Evolutionary conservation across 768 basidiomycete genomes (phyloP).

Genomic region (Pleurotus djamor): DNA sequence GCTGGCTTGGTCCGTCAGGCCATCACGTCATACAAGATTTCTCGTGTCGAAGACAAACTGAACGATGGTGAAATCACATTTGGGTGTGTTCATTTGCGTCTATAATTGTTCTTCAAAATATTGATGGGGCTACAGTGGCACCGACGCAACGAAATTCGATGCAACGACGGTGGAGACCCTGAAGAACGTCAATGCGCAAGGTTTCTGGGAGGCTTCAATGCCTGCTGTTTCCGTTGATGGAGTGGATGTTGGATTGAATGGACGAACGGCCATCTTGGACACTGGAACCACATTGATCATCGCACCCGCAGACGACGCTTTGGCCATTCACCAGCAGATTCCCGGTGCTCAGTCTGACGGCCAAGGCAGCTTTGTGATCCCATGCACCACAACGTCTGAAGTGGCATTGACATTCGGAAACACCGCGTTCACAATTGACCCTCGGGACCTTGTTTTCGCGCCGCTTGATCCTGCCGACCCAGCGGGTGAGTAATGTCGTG

Average conservation of each 20-base stretch:
- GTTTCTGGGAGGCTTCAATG: conserved; percentile 80
- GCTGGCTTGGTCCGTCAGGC: conserved; percentile 54
- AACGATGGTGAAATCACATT: conserved; percentile 84
- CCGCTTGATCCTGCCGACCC: conserved; percentile 46
- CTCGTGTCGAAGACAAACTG: conserved; percentile 63
- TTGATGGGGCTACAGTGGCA: conserved; percentile 28
- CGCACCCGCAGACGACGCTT: conserved; percentile 33
- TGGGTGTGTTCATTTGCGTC: conserved; percentile 34
- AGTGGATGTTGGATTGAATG: conserved; percentile 40
- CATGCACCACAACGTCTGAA: conserved; percentile 38
- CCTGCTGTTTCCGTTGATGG: conserved; percentile 59
- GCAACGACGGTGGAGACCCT: conserved; percentile 52
- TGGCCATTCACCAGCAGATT: conserved; percentile 38
- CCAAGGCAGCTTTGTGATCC: conserved; percentile 47
- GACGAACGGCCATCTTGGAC: conserved; percentile 75
- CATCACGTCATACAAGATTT: conserved; percentile 78
- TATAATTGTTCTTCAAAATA: not conserved
- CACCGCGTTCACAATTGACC: conserved; percentile 51
- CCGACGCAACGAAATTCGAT: conserved; percentile 71
- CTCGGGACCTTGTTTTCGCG: conserved; percentile 60
- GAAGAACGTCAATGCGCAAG: conserved; percentile 57
- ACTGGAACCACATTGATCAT: conserved; percentile 53
- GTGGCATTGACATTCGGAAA: conserved; percentile 48
- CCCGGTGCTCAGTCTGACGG: conserved; percentile 36
- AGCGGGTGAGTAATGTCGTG: conserved; percentile 29